phyloP scores from a whole-genome alignment of 2,329 filamentous ascomycete species.

The Fusarium odoratissimum region DNA sequence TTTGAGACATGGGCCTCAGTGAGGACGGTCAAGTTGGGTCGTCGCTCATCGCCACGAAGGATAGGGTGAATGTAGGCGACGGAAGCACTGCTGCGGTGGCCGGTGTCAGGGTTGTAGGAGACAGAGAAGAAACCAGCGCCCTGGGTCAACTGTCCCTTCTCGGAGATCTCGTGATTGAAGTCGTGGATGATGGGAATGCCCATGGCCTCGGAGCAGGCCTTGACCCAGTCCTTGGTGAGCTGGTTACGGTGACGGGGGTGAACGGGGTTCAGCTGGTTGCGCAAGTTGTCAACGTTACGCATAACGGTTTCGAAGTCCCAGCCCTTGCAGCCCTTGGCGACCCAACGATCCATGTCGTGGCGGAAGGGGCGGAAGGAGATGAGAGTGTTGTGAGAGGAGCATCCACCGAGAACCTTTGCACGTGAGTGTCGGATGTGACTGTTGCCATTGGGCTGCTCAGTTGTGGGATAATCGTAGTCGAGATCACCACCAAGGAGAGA shows the following conservation, averaged over 20 bases:
- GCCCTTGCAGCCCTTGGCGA: conserved; percentile 81
- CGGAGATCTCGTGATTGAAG: conserved; percentile 86
- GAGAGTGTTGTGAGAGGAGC: conserved; percentile 93
- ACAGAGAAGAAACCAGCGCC: conserved; percentile 92
- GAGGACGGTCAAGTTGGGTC: conserved; percentile 85
- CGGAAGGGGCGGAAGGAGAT: conserved; percentile 93
- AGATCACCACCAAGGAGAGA: conserved; percentile 85
- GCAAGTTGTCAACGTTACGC: conserved; percentile 82
- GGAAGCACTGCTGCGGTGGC: conserved; percentile 84
- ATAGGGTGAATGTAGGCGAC: conserved; percentile 96
- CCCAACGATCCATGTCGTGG: conserved; percentile 89
- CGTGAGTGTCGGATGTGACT: conserved; percentile 92
- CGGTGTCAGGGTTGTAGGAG: conserved; percentile 90
- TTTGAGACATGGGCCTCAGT: conserved; percentile 90
- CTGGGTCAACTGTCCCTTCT: conserved; percentile 76
- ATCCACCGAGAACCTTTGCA: conserved; percentile 91
- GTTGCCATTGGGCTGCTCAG: conserved; percentile 91
- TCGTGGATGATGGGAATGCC: conserved; percentile 84
- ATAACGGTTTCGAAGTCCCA: conserved; percentile 91
- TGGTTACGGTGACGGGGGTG: conserved; percentile 88
- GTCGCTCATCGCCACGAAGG: conserved; percentile 82
- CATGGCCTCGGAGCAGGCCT: conserved; percentile 81
- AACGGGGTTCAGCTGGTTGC: conserved; percentile 91
- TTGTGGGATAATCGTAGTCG: conserved; percentile 91
- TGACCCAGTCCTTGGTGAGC: conserved; percentile 90